These are phyloP conservation scores for Chrysanthemum lavandulifolium DNA, from an alignment of 129 eudicot genomes.

Conservation along the genomic window DNA sequence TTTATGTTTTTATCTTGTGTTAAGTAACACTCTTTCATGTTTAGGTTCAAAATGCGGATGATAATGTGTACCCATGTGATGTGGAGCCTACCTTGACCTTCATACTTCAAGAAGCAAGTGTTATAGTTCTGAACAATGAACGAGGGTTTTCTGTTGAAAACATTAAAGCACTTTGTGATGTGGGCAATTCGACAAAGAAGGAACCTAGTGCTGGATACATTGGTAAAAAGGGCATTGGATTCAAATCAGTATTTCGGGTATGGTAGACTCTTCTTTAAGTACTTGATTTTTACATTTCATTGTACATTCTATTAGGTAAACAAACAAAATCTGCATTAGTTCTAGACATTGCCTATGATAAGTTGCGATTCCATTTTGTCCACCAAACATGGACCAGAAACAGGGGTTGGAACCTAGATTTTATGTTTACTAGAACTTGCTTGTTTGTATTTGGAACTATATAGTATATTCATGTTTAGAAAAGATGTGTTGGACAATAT, in stretches of 20 bases:
- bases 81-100: slow-evolving; percentile 86
- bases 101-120: slow-evolving; percentile 67
- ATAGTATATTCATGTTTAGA: no score
- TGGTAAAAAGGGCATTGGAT: slow-evolving; percentile 98
- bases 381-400: no score
- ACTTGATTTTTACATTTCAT: no score
- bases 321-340: no score
- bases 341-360: no score
- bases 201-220: slow-evolving; percentile 81
- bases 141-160: slow-evolving; percentile 72
- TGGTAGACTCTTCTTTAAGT: no score
- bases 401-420: no score
- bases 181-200: slow-evolving; percentile 94
- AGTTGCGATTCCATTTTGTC: no score
- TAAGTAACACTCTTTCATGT: slow-evolving; percentile 1
- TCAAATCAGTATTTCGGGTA: slow-evolving; percentile 90
- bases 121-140: slow-evolving; percentile 79
- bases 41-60: slow-evolving; percentile 98
- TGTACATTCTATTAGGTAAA: no score
- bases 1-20: slow-evolving; percentile 9
- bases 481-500: no score
- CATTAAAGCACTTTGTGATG: slow-evolving; percentile 96
- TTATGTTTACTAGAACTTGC: no score
- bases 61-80: slow-evolving; percentile 63
- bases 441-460: no score